Evolutionary conservation across 2,329 filamentous ascomycete genomes (phyloP).

Genomic region (Emmonsia crescens): DNA sequence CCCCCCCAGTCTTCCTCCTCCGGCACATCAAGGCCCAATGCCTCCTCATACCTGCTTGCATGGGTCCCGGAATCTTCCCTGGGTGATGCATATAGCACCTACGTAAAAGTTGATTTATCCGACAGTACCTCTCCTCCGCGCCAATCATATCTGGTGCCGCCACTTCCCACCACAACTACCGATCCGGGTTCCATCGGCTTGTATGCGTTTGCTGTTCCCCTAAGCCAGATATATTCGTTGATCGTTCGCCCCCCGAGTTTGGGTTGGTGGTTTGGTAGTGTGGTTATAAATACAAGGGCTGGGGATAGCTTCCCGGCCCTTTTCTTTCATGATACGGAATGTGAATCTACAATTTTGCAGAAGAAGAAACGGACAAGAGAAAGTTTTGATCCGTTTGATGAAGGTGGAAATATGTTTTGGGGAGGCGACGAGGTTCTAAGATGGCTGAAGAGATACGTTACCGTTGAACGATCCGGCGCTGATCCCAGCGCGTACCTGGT

Average conservation of each 20-base stretch:
- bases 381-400: constrained; percentile 81
- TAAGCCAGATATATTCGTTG: constrained; percentile 82
- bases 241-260: constrained; percentile 82
- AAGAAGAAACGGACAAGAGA: constrained; percentile 77
- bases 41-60: constrained; percentile 71
- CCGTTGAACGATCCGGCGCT: constrained; percentile 69
- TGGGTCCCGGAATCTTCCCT: constrained; percentile 88
- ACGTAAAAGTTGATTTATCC: constrained; percentile 91
- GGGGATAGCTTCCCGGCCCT: constrained; percentile 91
- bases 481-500: constrained; percentile 88
- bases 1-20: constrained; percentile 33
- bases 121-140: constrained; percentile 70
- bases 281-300: constrained; percentile 82
- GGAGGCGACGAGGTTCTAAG: constrained; percentile 89
- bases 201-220: constrained; percentile 84
- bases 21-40: constrained; percentile 34
- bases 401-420: constrained; percentile 78
- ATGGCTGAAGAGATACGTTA: constrained; percentile 78
- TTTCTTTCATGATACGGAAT: constrained; percentile 97
- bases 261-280: constrained; percentile 96
- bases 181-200: constrained; percentile 61
- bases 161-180: constrained; percentile 73
- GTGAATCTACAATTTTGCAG: constrained; percentile 87
- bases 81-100: constrained; percentile 74
- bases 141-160: constrained; percentile 82